Conservation (phyloP, 257 asterid species). For the Lycium ferocissimum region DNA sequence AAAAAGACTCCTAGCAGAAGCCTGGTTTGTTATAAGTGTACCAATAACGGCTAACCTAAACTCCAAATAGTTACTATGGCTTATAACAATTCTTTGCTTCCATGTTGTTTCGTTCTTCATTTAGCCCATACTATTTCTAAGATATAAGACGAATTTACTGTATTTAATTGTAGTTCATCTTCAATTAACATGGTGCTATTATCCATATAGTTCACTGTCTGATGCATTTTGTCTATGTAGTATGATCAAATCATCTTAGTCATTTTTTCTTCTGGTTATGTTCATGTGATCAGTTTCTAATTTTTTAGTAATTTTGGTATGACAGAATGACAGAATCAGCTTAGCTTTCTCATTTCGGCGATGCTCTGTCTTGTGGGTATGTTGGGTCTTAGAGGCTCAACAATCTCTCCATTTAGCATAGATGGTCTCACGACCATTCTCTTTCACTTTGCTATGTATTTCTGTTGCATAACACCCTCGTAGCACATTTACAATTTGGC, state of each 20-base stretch:
- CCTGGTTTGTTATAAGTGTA: background rate
- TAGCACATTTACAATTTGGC: background rate
- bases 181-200: background rate
- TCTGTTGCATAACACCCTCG: background rate
- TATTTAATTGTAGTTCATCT: background rate
- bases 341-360: background rate
- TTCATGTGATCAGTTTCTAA: background rate
- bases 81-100: background rate
- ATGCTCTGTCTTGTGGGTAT: conserved; percentile 23
- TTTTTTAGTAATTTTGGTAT: background rate
- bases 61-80: background rate
- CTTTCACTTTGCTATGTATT: background rate
- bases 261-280: background rate
- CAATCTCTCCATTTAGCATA: conserved; percentile 1
- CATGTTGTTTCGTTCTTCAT: background rate
- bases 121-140: background rate
- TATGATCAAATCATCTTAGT: conserved; percentile 10
- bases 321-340: background rate
- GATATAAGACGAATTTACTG: background rate
- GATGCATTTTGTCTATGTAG: background rate
- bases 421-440: background rate
- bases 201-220: background rate
- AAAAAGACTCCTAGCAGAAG: background rate
- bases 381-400: conserved; percentile 11
- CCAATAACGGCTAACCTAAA: background rate